A percentile compares a stretch with the other conserved stretches of the same genome.
phyloP scores from a whole-genome alignment of 495 filamentous ascomycete species.

The Lentithecium fluviatile region DNA sequence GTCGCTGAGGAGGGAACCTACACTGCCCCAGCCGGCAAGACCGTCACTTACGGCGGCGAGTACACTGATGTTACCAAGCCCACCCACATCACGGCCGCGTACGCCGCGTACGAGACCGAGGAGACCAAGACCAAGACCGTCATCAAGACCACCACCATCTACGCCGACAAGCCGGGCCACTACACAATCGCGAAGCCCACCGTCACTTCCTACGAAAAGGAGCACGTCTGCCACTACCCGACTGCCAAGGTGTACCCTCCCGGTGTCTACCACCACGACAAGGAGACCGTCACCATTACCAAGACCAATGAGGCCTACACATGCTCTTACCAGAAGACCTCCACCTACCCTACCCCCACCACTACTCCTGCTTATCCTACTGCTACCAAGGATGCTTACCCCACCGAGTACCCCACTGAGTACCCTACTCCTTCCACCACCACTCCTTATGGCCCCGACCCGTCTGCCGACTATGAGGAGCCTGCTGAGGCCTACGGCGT shows the following conservation, averaged over 20 bases:
- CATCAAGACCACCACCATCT: constrained; percentile 17
- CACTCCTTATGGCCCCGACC: constrained; percentile 12
- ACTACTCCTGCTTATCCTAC: not conserved
- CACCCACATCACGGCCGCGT: constrained; percentile 17
- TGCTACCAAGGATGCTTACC: not conserved
- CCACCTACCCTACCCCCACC: constrained; percentile 1
- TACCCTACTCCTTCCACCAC: constrained; percentile 6
- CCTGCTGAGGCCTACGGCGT: constrained; percentile 20
- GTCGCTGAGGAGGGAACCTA: constrained; percentile 8
- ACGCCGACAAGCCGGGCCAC: constrained; percentile 7
- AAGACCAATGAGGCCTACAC: constrained; percentile 27
- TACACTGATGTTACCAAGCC: constrained; percentile 8
- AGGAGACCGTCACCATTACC: constrained; percentile 27
- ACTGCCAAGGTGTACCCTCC: constrained; percentile 8
- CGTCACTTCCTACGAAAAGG: constrained; percentile 3
- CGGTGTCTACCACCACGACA: constrained; percentile 23
- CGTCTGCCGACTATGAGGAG: constrained; percentile 21
- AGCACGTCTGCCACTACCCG: constrained; percentile 10
- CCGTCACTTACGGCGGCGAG: constrained; percentile 18
- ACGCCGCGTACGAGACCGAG: constrained; percentile 19
- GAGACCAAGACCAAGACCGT: constrained; percentile 10
- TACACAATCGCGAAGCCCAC: constrained; percentile 25
- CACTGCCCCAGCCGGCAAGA: not conserved
- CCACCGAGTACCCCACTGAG: not conserved
- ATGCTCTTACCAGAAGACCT: constrained; percentile 5